Evolutionary conservation across 2,329 filamentous ascomycete species (phyloP), one percentile per base, ranked within the genome.

Genomic region (Botrytis pseudocinerea): DNA sequence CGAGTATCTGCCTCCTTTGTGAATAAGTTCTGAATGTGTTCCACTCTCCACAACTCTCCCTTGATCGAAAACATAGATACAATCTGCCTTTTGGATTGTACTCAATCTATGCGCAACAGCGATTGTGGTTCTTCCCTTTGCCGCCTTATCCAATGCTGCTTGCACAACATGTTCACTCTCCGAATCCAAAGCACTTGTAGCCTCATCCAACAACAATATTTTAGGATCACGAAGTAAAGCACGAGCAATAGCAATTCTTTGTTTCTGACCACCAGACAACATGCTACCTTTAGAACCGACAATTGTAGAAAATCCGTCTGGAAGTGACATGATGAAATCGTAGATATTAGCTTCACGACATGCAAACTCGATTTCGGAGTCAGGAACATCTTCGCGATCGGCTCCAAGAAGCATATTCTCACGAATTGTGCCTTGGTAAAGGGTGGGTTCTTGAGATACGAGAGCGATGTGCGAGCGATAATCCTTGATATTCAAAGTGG

Each of bases 11-110:
- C 92, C 92, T 76, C 90, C 89, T 80, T 85, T 87, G 76, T 85
- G 87, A 87, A 93, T 90, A 78, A 95, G 81, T 80, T 94, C 92
- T 0, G 84, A 79, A 80, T 98, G 95, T 14, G 90, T 94, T 8
- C 95, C 95, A 77, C 89, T 88, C 84, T 98, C 95, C 1, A 97
- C 92, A 61, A 98, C 89, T 74, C 89, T 88, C 12, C 95, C 96
- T 78, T 93, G 91, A 82, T 98, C 95, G 81, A 98, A 96, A n/a
- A 98, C 95, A 77, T 97, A 98, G 78, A 98, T 98, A 66, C 95
- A 85, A 80, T 98, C 95, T 0, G 95, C 95, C 81, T 96, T 95
- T 81, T 97, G 94, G 74, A 98, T 98, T 0, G 96, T 98, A 79
- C 91, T 94, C 9, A 99, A 85, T 38, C 96, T 87, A 83, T 99